These are phyloP conservation scores for Linaria vulgaris DNA, from an alignment of 257 asterid genomes.

Conservation along the genomic window DNA sequence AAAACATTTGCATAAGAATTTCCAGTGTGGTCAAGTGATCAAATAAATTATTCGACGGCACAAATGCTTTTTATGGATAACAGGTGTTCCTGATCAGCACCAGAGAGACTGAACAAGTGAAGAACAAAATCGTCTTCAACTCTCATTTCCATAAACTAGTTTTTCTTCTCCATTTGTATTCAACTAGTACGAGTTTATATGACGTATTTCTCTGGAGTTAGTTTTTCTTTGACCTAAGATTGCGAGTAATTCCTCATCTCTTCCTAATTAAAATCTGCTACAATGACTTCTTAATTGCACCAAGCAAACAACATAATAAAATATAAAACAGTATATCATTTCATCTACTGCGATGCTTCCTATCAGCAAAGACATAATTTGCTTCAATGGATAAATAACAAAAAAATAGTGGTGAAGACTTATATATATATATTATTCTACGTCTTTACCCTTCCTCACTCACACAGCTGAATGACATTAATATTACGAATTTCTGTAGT, in stretches of 20 bases:
- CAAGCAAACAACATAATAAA: neutral
- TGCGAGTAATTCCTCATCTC: neutral
- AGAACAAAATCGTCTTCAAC: neutral
- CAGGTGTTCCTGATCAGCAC: neutral
- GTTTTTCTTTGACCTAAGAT: neutral
- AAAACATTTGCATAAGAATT: slow-evolving; percentile 7
- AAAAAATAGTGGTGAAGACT: neutral
- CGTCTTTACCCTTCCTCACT: neutral
- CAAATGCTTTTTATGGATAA: neutral
- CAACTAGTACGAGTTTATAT: neutral
- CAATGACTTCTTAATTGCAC: neutral
- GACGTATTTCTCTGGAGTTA: neutral
- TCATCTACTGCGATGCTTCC: neutral
- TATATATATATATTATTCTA: neutral
- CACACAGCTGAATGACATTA: neutral
- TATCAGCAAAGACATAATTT: neutral
- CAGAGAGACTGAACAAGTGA: neutral
- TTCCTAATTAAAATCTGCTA: neutral
- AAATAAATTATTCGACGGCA: no score
- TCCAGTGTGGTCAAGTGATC: neutral
- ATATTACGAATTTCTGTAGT: neutral
- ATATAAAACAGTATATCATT: no score
- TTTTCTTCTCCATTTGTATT: no score
- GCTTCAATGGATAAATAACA: neutral
- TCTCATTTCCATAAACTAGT: neutral